These are phyloP conservation scores for Torulaspora franciscae DNA, from an alignment of 805 yeast species.

Conservation along the genomic window DNA sequence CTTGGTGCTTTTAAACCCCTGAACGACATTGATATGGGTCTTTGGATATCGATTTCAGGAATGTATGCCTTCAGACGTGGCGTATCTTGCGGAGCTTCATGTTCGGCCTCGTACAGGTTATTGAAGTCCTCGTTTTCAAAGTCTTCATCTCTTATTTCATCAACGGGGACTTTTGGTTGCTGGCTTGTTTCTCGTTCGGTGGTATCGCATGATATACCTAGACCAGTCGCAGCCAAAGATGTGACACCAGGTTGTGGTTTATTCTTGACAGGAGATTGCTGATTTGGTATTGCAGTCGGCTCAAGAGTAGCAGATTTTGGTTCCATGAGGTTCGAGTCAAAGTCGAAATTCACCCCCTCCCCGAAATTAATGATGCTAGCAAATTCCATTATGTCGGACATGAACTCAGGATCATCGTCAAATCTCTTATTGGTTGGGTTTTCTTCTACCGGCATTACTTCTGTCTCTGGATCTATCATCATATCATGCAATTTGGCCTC, in stretches of 20 bases:
- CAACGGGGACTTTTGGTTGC: not conserved
- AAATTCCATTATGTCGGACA: constrained; percentile 42
- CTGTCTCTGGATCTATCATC: constrained; percentile 20
- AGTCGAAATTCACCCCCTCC: constrained; percentile 37
- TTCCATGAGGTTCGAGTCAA: constrained; percentile 19
- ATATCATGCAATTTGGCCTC: constrained; percentile 29
- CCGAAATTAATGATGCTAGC: constrained; percentile 46
- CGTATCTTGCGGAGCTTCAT: constrained; percentile 5
- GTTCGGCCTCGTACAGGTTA: constrained; percentile 4
- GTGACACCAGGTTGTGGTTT: not conserved
- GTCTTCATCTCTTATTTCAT: constrained; percentile 10
- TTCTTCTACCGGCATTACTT: constrained; percentile 1
- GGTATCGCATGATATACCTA: constrained; percentile 2
- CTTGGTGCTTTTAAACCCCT: constrained; percentile 59
- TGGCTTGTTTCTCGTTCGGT: too few species aligned
- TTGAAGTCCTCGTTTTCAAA: constrained; percentile 32
- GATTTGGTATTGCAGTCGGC: not conserved
- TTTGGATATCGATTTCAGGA: constrained; percentile 20
- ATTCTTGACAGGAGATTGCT: not conserved
- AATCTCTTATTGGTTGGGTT: not conserved
- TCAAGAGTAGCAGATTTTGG: constrained; percentile 1
- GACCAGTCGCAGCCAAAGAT: not conserved
- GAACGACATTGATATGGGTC: constrained; percentile 49
- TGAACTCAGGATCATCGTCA: constrained; percentile 34
- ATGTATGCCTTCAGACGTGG: constrained; percentile 17